Evolutionary conservation across 768 basidiomycete species (phyloP).

Genomic region (Pulveroboletus sp.): DNA sequence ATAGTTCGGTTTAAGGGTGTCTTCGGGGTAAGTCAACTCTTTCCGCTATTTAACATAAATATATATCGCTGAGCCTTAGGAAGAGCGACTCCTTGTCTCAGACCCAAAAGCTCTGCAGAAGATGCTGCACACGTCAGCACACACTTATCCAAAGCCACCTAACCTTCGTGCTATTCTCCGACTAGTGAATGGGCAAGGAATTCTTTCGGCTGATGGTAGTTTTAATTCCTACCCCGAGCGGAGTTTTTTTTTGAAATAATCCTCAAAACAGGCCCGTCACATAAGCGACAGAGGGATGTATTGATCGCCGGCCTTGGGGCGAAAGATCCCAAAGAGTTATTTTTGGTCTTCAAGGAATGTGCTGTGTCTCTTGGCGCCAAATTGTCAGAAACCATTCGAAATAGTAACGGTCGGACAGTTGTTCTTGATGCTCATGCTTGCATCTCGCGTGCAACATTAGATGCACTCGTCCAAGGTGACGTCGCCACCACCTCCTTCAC

Average conservation of each 20-base stretch:
- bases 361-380: constrained; percentile 16
- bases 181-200: no score
- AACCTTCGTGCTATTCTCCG: no score
- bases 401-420: neutral
- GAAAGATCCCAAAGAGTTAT: constrained; percentile 46
- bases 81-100: constrained; percentile 42
- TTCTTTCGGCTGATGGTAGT: no score
- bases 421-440: constrained; percentile 20
- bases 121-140: constrained; percentile 40
- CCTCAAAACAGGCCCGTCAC: constrained; percentile 31
- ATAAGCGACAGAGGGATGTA: constrained; percentile 51
- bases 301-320: constrained; percentile 55
- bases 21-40: constrained; percentile 16
- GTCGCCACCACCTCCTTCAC: no score
- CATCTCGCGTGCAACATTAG: constrained; percentile 43
- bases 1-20: constrained; percentile 22
- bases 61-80: constrained; percentile 25
- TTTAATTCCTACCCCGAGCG: no score
- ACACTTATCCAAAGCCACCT: constrained; percentile 30
- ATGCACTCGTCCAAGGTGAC: constrained; percentile 19
- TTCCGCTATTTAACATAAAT: constrained; percentile 2
- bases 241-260: constrained; percentile 11
- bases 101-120: constrained; percentile 44
- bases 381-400: constrained; percentile 17
- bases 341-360: constrained; percentile 45